Evolutionary conservation across 805 yeast genomes (phyloP), one percentile per base, ranked within the genome.

Genomic region (Yamadazyma akitaensis): DNA sequence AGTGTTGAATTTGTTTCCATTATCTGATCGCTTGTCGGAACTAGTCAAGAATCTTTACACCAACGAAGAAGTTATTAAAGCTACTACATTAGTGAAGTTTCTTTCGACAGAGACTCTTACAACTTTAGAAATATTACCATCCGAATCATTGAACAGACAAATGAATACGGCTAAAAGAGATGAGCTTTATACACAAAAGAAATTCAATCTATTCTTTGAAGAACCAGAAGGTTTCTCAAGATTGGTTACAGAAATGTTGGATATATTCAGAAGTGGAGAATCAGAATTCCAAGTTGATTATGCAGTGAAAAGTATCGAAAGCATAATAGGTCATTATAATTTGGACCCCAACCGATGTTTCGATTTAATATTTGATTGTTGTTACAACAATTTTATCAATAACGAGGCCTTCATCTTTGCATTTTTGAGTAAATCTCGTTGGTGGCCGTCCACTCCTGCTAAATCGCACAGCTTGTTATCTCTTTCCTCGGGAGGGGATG

Each of bases 151-250:
- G 34, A 72, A 63, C 11, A 70, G 67, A 25, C 64, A 67, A 35
- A 55, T 71, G 55, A 65, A 70, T 53, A 56, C 67, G 41, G 47
- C 61, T 42, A 55, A 66, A 59, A 50, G 77, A 62, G 67, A 78
- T 57, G 66, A 73, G 60, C 57, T 66, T 55, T 69, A 70, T 60
- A 68, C 81, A 44, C 70, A 80, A 49, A 73, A 73, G 57, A 80
- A 82, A 52, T 88, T 71, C 65, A 85, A 86, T 48, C 67, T 89
- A 14, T 56, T 88, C 7, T 79, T 81, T 42, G 96, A 91, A 61
- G 85, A 85, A 50, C 69, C 81, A 19, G 89, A 85, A 58, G 97
- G 97, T 0, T 90, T 80, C 63, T 64, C 95, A 11, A 82, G 81
- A 53, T 66, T 87, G 28, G 61, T 81, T 0, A 73, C 73, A 2